Evolutionary conservation across 1,284 basidiomycete species (phyloP).

Genomic region (Inonotus hispidus): DNA sequence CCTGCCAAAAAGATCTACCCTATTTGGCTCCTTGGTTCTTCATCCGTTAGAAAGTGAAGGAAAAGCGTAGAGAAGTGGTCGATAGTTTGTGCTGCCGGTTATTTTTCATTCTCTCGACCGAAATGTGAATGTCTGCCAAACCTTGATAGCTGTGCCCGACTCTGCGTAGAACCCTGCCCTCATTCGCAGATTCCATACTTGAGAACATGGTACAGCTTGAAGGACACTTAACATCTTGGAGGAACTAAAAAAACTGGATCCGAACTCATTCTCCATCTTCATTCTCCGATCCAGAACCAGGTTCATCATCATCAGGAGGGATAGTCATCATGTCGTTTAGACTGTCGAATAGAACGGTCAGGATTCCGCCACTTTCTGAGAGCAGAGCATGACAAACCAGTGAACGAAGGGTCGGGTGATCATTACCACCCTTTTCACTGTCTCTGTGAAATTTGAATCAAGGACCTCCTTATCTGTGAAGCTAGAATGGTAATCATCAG

Average conservation of each 20-base stretch:
- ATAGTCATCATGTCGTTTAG: slow-evolving; percentile 64
- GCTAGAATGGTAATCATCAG: slow-evolving; percentile 34
- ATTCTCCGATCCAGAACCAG: slow-evolving; percentile 16
- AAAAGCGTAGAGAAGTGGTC: too few species aligned
- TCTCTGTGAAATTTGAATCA: slow-evolving; percentile 57
- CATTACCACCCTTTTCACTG: slow-evolving; percentile 47
- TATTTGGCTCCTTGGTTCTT: too few species aligned
- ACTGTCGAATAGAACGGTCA: slow-evolving; percentile 31
- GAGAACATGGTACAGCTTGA: neutral
- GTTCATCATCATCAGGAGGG: slow-evolving; percentile 29
- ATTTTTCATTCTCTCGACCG: too few species aligned
- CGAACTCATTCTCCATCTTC: neutral
- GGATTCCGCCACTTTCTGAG: neutral
- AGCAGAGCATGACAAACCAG: slow-evolving; percentile 48
- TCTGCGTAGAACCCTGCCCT: too few species aligned
- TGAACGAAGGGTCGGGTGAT: slow-evolving; percentile 76
- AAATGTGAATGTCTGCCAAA: too few species aligned
- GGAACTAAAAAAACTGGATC: neutral
- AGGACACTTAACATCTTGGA: neutral
- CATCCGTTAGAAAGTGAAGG: too few species aligned
- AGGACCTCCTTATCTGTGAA: slow-evolving; percentile 77
- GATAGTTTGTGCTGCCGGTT: too few species aligned
- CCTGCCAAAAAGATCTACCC: too few species aligned
- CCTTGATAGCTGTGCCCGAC: too few species aligned
- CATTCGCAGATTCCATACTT: slow-evolving; percentile 39